These are phyloP conservation scores for Leishmania mexicana DNA, from an alignment of 208 protist genomes.

Conservation along the genomic window DNA sequence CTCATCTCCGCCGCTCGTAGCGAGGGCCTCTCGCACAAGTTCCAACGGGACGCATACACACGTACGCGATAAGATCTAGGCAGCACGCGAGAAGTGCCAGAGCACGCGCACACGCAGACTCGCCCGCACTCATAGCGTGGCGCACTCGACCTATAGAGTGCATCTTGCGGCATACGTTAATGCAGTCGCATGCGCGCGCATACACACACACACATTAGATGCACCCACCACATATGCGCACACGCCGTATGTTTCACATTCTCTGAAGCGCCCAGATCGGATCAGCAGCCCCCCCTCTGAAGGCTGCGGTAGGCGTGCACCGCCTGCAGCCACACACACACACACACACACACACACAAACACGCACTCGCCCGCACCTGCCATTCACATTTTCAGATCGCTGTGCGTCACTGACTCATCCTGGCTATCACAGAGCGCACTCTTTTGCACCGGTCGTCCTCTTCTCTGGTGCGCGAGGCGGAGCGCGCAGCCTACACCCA, in stretches of 20 bases:
- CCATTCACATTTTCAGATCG: neutral
- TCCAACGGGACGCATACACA: neutral
- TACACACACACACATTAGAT: conserved; percentile 8
- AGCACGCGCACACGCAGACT: neutral
- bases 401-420: neutral
- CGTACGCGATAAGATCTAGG: neutral
- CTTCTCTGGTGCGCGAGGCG: neutral
- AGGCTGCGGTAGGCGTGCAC: neutral
- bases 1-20: neutral
- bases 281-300: neutral
- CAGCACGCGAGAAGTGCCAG: neutral
- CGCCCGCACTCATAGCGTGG: neutral
- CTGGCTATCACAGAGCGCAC: neutral
- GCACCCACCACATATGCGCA: neutral
- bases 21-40: neutral
- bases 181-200: neutral
- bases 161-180: neutral
- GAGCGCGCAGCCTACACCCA: neutral
- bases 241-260: neutral
- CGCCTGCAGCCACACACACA: neutral
- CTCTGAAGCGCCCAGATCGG: neutral
- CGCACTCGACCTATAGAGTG: neutral
- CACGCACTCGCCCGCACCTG: neutral
- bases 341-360: neutral
- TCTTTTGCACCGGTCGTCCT: neutral